These are phyloP conservation scores for Allium sativum DNA, from an alignment of 106 monocot species.

Conservation along the genomic window DNA sequence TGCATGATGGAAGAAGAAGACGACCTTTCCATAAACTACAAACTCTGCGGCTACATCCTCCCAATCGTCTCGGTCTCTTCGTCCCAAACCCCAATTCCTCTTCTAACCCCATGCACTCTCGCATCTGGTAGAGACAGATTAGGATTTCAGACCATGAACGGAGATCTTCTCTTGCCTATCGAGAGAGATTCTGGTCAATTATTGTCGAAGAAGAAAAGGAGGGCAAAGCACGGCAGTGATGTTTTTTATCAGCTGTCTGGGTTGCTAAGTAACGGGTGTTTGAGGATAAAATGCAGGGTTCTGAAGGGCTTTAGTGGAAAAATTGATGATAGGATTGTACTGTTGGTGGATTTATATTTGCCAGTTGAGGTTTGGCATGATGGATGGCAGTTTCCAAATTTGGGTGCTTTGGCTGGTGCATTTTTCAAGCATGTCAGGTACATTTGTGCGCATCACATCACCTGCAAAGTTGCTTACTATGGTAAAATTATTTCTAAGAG, in stretches of 20 bases:
- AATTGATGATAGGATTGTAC: conserved; percentile 30
- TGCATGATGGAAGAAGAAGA: neutral
- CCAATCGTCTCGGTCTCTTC: conserved; percentile 25
- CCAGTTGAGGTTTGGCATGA: conserved; percentile 53
- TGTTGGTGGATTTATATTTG: conserved; percentile 79
- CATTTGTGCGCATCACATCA: neutral
- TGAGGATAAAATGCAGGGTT: conserved; percentile 40
- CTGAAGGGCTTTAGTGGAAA: conserved; percentile 26
- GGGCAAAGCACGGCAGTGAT: conserved; percentile 22
- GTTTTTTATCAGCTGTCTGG: conserved; percentile 45
- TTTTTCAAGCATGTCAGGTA: conserved; percentile 89
- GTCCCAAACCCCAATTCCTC: neutral
- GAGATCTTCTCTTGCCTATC: conserved; percentile 21
- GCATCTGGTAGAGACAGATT: conserved; percentile 7
- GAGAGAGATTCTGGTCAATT: neutral
- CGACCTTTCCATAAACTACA: conserved; percentile 20
- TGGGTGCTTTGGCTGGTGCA: conserved; percentile 36
- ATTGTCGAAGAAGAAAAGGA: conserved; percentile 4
- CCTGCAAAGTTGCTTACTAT: no score
- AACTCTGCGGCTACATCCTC: conserved; percentile 66
- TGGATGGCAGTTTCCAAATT: conserved; percentile 78
- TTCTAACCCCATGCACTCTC: conserved; percentile 20
- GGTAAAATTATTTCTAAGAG: neutral
- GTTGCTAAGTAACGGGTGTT: conserved; percentile 24
- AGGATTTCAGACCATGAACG: conserved; percentile 33